A percentile compares a stretch with the other conserved stretches of the same genome.
phyloP scores from a whole-genome alignment of 768 basidiomycete genomes.

The Tricholoma flavovirens region DNA sequence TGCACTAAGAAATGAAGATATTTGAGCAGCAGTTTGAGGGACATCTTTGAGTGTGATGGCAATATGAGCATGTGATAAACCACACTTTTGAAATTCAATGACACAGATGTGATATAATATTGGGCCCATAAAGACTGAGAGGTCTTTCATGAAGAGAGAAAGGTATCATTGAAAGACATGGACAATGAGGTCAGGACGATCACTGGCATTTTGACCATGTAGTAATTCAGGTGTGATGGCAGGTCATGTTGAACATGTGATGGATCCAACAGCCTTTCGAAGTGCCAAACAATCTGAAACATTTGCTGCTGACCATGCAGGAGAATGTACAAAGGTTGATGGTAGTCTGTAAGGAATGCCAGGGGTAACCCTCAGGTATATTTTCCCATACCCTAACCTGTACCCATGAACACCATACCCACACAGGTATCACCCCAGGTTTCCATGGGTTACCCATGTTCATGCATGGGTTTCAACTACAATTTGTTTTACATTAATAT shows the following conservation, averaged over 20 bases:
- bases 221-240: neutral
- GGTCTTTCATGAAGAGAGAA: slow-evolving; percentile 8
- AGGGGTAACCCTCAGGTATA: too few species aligned
- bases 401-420: too few species aligned
- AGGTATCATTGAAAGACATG: slow-evolving; percentile 24
- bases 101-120: slow-evolving; percentile 14
- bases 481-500: too few species aligned
- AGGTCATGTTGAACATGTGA: slow-evolving; percentile 28
- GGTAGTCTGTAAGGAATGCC: too few species aligned
- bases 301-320: too few species aligned
- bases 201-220: neutral
- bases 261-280: slow-evolving; percentile 19
- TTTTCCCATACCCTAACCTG: too few species aligned
- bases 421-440: too few species aligned
- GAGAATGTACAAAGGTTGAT: too few species aligned
- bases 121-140: slow-evolving; percentile 20
- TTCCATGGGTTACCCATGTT: too few species aligned
- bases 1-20: neutral
- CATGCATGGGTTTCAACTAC: too few species aligned
- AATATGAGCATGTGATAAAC: slow-evolving; percentile 34
- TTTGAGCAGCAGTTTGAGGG: slow-evolving; percentile 16
- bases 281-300: too few species aligned
- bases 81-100: slow-evolving; percentile 37
- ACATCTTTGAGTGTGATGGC: slow-evolving; percentile 23
- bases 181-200: slow-evolving; percentile 17